Evolutionary conservation across 495 filamentous ascomycete genomes (phyloP).

Genomic region (Penicillium paradoxum): DNA sequence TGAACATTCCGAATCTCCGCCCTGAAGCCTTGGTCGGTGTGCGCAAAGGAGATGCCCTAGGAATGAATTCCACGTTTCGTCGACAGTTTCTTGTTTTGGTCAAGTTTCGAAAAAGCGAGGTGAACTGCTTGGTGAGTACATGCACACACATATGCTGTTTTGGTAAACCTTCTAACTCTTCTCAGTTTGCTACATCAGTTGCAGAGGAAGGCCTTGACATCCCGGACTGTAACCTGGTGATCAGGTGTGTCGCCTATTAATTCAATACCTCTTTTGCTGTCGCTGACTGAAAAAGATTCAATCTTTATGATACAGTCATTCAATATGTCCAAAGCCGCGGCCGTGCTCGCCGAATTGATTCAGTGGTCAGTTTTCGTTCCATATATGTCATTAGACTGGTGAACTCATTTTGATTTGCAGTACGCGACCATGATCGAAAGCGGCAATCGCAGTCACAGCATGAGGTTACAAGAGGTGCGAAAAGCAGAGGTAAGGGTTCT

Average conservation of each 20-base stretch:
- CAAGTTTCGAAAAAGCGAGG: slow-evolving; percentile 70
- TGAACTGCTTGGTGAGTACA: slow-evolving; percentile 70
- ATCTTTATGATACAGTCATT: slow-evolving; percentile 87
- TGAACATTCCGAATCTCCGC: slow-evolving; percentile 55
- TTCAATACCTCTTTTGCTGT: not conserved
- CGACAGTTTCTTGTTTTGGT: slow-evolving; percentile 72
- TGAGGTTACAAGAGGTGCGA: slow-evolving; percentile 53
- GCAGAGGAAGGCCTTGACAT: slow-evolving; percentile 96
- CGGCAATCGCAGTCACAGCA: slow-evolving; percentile 55
- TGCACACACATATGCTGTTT: not conserved
- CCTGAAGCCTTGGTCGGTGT: slow-evolving; percentile 65
- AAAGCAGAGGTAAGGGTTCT: slow-evolving; percentile 35
- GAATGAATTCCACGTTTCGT: slow-evolving; percentile 59
- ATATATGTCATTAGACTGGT: not conserved
- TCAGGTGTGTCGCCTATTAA: slow-evolving; percentile 42
- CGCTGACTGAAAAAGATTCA: slow-evolving; percentile 52
- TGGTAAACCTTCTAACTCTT: slow-evolving; percentile 7
- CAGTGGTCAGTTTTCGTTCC: slow-evolving; percentile 38
- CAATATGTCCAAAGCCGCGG: slow-evolving; percentile 95
- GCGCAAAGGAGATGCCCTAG: slow-evolving; percentile 40
- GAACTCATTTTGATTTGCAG: slow-evolving; percentile 13
- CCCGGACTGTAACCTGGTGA: slow-evolving; percentile 86
- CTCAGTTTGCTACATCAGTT: slow-evolving; percentile 75
- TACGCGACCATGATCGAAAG: slow-evolving; percentile 81
- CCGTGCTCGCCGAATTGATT: slow-evolving; percentile 72